Percentiles rank a stretch among this genome's conserved stretches.
Conservation (phyloP, 1,139 yeast genomes). For the Debaryomyces subglobosus region DNA sequence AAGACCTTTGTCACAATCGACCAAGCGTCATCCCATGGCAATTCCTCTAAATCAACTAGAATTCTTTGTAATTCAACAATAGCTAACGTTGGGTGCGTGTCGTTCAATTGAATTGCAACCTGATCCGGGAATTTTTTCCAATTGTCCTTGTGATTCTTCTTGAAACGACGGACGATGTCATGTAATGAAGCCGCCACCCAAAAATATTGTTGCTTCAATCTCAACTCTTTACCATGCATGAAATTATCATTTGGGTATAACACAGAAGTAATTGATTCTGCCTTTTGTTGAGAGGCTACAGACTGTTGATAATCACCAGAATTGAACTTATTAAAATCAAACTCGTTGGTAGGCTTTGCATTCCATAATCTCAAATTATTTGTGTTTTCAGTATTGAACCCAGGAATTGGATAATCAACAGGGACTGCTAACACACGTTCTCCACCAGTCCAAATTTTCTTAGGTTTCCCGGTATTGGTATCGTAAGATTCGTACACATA, state of each 20-base stretch:
- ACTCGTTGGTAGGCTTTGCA: constrained; percentile 87
- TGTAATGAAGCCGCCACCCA: constrained; percentile 96
- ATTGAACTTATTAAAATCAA: constrained; percentile 90
- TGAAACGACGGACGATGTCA: constrained; percentile 88
- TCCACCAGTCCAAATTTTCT: constrained; percentile 81
- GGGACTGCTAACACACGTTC: constrained; percentile 89
- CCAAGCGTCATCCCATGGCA: constrained; percentile 88
- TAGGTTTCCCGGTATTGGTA: constrained; percentile 52
- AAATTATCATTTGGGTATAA: constrained; percentile 92
- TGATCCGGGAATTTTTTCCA: constrained; percentile 86
- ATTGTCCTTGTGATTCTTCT: constrained; percentile 67
- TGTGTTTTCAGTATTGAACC: constrained; percentile 80
- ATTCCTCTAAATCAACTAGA: constrained; percentile 78
- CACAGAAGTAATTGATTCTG: constrained; percentile 90
- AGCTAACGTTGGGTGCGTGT: constrained; percentile 94
- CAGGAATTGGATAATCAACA: constrained; percentile 94
- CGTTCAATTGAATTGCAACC: constrained; percentile 91
- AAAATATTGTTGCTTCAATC: constrained; percentile 94
- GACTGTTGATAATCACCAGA: constrained; percentile 90
- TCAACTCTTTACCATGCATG: constrained; percentile 85
- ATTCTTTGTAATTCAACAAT: constrained; percentile 88
- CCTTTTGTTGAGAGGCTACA: constrained; percentile 81
- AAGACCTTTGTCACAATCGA: constrained; percentile 75
- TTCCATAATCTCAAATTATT: constrained; percentile 92
- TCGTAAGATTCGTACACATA: constrained; percentile 65